These are phyloP conservation scores for Achaetomiella virescens DNA, from an alignment of 495 filamentous ascomycete species.

Conservation along the genomic window DNA sequence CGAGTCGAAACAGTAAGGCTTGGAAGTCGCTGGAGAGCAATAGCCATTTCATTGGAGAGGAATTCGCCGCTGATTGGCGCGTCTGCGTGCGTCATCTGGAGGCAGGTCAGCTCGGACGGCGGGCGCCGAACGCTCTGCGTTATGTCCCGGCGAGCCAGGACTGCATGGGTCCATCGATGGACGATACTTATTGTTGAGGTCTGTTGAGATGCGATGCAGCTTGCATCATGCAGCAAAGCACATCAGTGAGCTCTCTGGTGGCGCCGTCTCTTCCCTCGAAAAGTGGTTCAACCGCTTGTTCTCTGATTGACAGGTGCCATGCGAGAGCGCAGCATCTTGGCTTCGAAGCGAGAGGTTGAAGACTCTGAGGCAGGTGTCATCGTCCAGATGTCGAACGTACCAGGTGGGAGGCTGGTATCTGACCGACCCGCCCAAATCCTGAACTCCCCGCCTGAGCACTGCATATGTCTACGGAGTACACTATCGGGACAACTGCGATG, in stretches of 20 bases:
- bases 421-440: not conserved
- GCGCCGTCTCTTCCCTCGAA: not conserved
- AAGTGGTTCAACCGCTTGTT: not conserved
- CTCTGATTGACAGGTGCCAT: no score
- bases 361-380: conserved; percentile 14
- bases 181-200: not conserved
- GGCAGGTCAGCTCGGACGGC: not conserved
- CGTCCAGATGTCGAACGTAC: conserved; percentile 1
- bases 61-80: conserved; percentile 6
- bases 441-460: no score
- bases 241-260: not conserved
- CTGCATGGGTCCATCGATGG: not conserved
- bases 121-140: not conserved
- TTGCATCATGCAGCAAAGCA: not conserved
- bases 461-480: no score
- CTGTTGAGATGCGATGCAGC: not conserved
- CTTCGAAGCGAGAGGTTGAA: not conserved
- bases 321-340: not conserved
- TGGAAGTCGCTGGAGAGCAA: not conserved
- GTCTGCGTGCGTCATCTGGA: not conserved
- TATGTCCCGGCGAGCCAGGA: not conserved
- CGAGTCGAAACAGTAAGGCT: not conserved
- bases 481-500: not conserved
- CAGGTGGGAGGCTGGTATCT: not conserved
- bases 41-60: not conserved